Evolutionary conservation across 23 red algal species (phyloP).

Genomic region (Pyropia yezoensis): DNA sequence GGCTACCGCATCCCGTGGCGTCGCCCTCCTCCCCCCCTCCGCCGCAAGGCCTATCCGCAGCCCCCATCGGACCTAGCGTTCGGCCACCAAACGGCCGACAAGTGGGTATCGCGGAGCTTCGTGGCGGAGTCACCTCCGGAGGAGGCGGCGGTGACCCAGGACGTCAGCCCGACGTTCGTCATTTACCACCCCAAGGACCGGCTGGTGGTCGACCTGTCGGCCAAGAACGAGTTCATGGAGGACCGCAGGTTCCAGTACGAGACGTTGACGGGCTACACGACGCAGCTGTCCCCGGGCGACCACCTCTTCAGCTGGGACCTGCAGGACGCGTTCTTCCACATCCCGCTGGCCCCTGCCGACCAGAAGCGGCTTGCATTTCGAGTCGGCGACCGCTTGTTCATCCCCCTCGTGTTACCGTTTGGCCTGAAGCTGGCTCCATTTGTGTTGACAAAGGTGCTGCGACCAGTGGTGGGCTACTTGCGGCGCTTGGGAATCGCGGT

Average conservation of each 20-base stretch:
- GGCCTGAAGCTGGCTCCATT: conserved; percentile 9
- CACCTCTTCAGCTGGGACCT: conserved; percentile 16
- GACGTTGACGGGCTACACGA: conserved; percentile 15
- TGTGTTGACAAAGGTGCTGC: conserved; percentile 19
- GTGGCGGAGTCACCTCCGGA: too few relatives aligned
- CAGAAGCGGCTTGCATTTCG: conserved; percentile 32
- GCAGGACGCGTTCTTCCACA: conserved; percentile 15
- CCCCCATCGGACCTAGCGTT: too few relatives aligned
- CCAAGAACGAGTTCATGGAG: conserved; percentile 7
- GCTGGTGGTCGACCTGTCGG: conserved; percentile 6
- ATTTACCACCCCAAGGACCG: conserved; percentile 12
- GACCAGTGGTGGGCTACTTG: conserved; percentile 15
- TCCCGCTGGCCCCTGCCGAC: conserved; percentile 10
- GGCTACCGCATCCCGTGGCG: too few relatives aligned
- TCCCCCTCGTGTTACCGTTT: conserved; percentile 17
- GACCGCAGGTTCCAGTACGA: conserved; percentile 6
- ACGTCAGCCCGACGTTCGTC: conserved; percentile 9
- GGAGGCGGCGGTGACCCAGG: too few relatives aligned
- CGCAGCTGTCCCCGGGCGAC: background rate
- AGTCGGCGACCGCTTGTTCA: conserved; percentile 6
- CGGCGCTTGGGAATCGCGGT: background rate
- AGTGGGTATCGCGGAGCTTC: too few relatives aligned
- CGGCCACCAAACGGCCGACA: too few relatives aligned
- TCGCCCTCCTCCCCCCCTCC: too few relatives aligned
- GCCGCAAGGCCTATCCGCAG: too few relatives aligned